Conservation (phyloP, 2,329 filamentous ascomycete genomes). For the Pleurostoma richardsiae region DNA sequence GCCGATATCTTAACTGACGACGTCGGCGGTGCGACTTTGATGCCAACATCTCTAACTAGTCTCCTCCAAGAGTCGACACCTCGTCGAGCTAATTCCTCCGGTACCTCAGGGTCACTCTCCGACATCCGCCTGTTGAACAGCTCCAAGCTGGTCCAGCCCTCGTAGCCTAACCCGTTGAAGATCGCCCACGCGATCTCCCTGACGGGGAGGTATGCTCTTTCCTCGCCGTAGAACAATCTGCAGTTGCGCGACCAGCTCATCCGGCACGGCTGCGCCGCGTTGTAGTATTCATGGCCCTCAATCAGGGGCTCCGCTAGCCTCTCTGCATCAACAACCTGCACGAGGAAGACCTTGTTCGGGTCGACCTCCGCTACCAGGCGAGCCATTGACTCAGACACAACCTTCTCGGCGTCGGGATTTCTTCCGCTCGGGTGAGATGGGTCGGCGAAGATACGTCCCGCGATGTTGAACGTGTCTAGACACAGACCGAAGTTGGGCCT, state of each 20-base stretch:
- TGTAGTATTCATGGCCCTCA: constrained; percentile 52
- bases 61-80: constrained; percentile 46
- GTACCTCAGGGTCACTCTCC: constrained; percentile 42
- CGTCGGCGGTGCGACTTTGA: constrained; percentile 12
- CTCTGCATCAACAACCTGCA: constrained; percentile 74
- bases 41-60: constrained; percentile 29
- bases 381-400: constrained; percentile 47
- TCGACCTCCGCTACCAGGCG: constrained; percentile 52
- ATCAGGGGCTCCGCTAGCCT: constrained; percentile 52
- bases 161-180: constrained; percentile 58
- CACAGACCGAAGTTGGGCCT: constrained; percentile 70
- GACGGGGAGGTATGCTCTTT: constrained; percentile 63
- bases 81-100: constrained; percentile 41
- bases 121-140: constrained; percentile 60
- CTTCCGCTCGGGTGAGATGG: constrained; percentile 49
- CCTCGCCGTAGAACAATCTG: constrained; percentile 62
- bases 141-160: constrained; percentile 69
- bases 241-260: constrained; percentile 82
- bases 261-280: constrained; percentile 49
- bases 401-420: constrained; percentile 47
- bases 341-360: constrained; percentile 63
- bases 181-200: constrained; percentile 56
- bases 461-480: constrained; percentile 75
- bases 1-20: not conserved
- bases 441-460: constrained; percentile 66